Percentiles rank a stretch among this genome's conserved stretches.
Conservation (phyloP, 1,284 basidiomycete species). For the Papiliotrema laurentii region DNA sequence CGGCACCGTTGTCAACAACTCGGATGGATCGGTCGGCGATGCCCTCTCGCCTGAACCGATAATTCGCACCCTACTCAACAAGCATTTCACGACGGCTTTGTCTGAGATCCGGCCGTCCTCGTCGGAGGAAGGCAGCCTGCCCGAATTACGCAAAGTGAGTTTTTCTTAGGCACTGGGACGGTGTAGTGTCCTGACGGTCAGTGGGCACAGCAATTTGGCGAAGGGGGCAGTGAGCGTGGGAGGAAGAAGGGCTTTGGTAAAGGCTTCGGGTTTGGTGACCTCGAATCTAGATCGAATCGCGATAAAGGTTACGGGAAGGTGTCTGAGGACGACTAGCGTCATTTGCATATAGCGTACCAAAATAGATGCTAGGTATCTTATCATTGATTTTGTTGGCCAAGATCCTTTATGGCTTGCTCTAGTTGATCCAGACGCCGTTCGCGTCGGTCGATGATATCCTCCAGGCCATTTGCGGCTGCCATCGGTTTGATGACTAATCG, state of each 20-base stretch:
- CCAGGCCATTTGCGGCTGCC: constrained; percentile 49
- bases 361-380: not conserved
- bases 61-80: constrained; percentile 25
- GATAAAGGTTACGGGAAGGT: constrained; percentile 12
- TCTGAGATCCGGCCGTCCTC: constrained; percentile 81
- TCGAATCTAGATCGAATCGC: not conserved
- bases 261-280: constrained; percentile 47
- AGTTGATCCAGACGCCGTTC: constrained; percentile 52
- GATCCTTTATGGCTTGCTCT: constrained; percentile 46
- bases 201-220: constrained; percentile 90
- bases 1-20: no score
- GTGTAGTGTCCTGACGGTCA: not conserved
- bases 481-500: constrained; percentile 42
- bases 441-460: constrained; percentile 49
- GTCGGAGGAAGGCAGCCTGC: constrained; percentile 72
- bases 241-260: constrained; percentile 48
- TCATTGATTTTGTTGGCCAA: not conserved
- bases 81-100: constrained; percentile 74
- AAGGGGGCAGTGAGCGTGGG: constrained; percentile 49
- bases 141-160: constrained; percentile 64
- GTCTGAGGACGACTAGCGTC: constrained; percentile 7
- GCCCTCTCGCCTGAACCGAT: not conserved
- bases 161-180: no score
- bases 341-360: not conserved
- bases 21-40: no score